Conservation (phyloP, 768 basidiomycete species). For the Gyrodon lividus region DNA sequence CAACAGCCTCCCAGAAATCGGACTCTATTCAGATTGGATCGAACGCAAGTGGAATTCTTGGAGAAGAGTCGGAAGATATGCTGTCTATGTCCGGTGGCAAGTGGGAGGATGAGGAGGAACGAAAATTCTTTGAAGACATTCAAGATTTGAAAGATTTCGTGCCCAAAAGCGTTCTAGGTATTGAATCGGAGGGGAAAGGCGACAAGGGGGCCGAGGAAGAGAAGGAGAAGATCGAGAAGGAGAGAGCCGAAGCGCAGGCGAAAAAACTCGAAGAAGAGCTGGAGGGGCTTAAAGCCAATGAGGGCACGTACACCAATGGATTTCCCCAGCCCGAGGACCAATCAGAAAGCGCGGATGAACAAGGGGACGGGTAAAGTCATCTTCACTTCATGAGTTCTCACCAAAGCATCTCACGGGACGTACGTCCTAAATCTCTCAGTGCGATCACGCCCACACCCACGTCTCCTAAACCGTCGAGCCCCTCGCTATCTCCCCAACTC, state of each 20-base stretch:
- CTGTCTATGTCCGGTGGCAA: conserved; percentile 64
- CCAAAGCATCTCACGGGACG: conserved; percentile 43
- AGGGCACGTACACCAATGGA: conserved; percentile 23
- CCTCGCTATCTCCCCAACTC: conserved; percentile 65
- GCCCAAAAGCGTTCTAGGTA: conserved; percentile 81
- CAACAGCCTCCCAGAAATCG: conserved; percentile 75
- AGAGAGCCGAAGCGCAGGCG: conserved; percentile 62
- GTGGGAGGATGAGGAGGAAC: conserved; percentile 98
- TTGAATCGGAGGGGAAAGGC: conserved; percentile 40
- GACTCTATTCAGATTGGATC: conserved; percentile 78
- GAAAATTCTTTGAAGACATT: conserved; percentile 89
- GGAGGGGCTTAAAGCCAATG: conserved; percentile 52
- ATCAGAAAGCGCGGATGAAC: conserved; percentile 24
- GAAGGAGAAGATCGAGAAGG: conserved; percentile 51
- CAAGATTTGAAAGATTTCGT: conserved; percentile 91
- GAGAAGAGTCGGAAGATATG: conserved; percentile 59
- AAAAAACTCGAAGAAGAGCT: conserved; percentile 78
- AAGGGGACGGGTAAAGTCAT: conserved; percentile 28
- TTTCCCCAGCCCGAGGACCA: conserved; percentile 3
- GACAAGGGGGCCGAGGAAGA: conserved; percentile 46
- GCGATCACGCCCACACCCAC: conserved; percentile 63
- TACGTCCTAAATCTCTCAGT: conserved; percentile 29
- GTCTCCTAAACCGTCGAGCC: conserved; percentile 61
- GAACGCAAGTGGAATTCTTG: conserved; percentile 38
- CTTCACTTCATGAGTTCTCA: background rate